Base-by-base conservation (phyloP, 83 land plant species). In the Picea abies region DNA sequence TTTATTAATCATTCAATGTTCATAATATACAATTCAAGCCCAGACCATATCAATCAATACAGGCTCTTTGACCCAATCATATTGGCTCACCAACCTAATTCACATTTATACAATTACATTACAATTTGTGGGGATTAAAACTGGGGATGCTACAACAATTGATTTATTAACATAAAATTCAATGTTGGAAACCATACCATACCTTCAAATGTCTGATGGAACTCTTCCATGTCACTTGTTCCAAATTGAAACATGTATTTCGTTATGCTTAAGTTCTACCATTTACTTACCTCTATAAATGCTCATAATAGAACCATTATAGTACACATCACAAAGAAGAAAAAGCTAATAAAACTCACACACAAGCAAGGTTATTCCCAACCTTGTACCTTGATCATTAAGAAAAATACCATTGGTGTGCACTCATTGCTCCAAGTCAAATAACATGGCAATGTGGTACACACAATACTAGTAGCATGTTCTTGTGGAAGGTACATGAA, bases 361-460 rank as follows among this genome's bases (percentile, higher is more conserved):
- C 60, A 56, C 60, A 52, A 70, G 14, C 17, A 70, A 73, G 4
- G 3, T 73, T 73, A 47, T 73, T 22, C 23, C n/a, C 58, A 73
- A 73, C 22, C 26, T 73, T 73, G 77, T 23, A n/a, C 25, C 3
- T 26, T 73, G 77, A 44, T n/a, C 26, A 73, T 73, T 26, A 73
- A 22, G 56, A 58, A 73, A 52, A 41, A 12, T 73, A 73, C 77
- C 77, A 73, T 73, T 73, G 77, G 3, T 73, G 77, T 44, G 44
- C 77, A 73, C 23, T 73, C 77, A 73, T n/a, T 29, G 77, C 77
- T 73, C 77, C 77, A 73, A 73, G 56, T 73, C 77, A 73, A 73
- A 73, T 12, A 71, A 35, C 76, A 71, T 71, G 39, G 44, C 76
- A 72, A 73, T 73, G 22, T 73, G 58, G 77, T 44, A 41, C 56